Evolutionary conservation across 257 asterid genomes (phyloP).

Genomic region (Coffea eugenioides): DNA sequence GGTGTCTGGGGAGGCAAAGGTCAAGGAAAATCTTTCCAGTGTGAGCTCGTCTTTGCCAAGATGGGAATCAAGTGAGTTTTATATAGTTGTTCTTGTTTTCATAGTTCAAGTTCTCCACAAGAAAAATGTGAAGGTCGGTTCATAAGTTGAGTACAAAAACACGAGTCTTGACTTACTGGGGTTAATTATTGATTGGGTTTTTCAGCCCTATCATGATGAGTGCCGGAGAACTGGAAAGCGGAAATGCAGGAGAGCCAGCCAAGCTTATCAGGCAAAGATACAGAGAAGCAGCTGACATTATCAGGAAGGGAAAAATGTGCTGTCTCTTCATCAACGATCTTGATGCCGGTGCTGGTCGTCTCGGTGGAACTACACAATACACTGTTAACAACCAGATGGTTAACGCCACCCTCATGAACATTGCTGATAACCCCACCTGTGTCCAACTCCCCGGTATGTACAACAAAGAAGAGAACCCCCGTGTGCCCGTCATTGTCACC

Average conservation of each 20-base stretch:
- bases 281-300: constrained; percentile 79
- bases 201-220: constrained; percentile 91
- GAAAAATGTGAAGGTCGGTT: neutral
- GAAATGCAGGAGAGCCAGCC: constrained; percentile 77
- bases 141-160: neutral
- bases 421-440: constrained; percentile 84
- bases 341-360: constrained; percentile 86
- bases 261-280: constrained; percentile 65
- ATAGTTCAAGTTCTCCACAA: neutral
- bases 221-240: constrained; percentile 76
- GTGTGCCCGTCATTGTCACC: constrained; percentile 77
- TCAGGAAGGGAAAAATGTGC: constrained; percentile 84
- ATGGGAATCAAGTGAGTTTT: constrained; percentile 81
- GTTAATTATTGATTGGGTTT: constrained; percentile 10
- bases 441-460: constrained; percentile 95
- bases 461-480: constrained; percentile 88
- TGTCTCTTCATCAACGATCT: constrained; percentile 84
- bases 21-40: constrained; percentile 89
- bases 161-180: neutral
- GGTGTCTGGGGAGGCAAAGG: constrained; percentile 98
- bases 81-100: neutral
- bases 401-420: constrained; percentile 91
- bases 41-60: constrained; percentile 81
- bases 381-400: constrained; percentile 95
- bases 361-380: constrained; percentile 91